phyloP scores from a whole-genome alignment of 108 stramenopile genomes.

The Licmophora abbreviata region DNA sequence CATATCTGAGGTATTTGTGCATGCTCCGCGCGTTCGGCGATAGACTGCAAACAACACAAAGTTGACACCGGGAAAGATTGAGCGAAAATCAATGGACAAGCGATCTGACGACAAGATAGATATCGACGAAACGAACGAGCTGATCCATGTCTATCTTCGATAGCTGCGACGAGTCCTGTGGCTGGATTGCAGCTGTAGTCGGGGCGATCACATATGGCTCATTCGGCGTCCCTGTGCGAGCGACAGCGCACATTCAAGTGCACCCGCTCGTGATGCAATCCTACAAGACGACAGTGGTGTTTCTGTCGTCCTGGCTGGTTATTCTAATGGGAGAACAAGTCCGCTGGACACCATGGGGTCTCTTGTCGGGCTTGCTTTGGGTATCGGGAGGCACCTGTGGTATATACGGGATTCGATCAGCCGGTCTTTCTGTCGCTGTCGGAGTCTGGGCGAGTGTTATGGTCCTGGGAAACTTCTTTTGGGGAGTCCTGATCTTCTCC shows the following conservation, averaged over 20 bases:
- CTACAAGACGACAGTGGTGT: conserved; percentile 77
- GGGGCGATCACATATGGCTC: conserved; percentile 61
- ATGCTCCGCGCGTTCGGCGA: no score
- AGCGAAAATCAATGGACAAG: no score
- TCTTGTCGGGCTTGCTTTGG: conserved; percentile 66
- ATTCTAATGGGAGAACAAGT: conserved; percentile 12
- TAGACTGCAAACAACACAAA: no score
- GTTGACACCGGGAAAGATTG: no score
- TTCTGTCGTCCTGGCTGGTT: conserved; percentile 58
- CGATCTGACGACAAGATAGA: no score
- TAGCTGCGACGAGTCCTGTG: conserved; percentile 10
- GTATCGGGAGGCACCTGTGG: conserved; percentile 45
- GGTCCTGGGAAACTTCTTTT: conserved; percentile 53
- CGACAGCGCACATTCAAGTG: conserved; percentile 43
- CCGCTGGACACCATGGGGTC: conserved; percentile 61
- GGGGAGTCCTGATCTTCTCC: conserved; percentile 56
- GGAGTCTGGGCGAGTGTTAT: conserved; percentile 68
- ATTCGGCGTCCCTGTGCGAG: conserved; percentile 82
- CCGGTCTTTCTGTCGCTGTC: conserved; percentile 59
- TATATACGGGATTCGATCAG: conserved; percentile 51
- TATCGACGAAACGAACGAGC: no score
- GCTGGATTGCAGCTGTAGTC: conserved; percentile 48
- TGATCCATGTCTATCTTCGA: background rate
- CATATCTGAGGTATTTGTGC: no score
- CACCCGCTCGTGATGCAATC: conserved; percentile 81